Evolutionary conservation across 2,329 filamentous ascomycete genomes (phyloP), one percentile per base, ranked within the genome.

Genomic region (Fusarium floridanum): DNA sequence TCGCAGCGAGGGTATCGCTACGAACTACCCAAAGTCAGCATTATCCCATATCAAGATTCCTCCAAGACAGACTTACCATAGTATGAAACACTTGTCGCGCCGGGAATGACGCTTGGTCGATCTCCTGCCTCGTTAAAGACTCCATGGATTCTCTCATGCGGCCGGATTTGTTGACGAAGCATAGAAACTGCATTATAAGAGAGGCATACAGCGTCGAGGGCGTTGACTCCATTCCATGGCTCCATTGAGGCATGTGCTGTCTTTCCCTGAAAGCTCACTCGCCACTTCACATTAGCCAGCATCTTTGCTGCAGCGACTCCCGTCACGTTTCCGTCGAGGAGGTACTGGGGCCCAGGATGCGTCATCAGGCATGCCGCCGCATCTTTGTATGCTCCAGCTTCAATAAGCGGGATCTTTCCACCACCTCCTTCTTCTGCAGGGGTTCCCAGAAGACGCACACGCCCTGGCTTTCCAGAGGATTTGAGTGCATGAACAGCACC

Each of bases 161-260:
- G 66, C 2, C 57, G 11, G n/a, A 69, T 69, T 22, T 71, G 66
- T 20, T 71, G 68, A 6, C 68, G 41, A 4, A 71, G n/a, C 61
- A 71, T 66, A 3, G 66, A 61, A 1, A 69, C 24, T 16, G 55
- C 63, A 27, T 66, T 37, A 17, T 71, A 68, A 1, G 66, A 50
- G 6, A 63, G 55, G 5, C 63, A 61, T 16, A 68, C 22, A 0
- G 68, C 68, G 14, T 71, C 68, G 9, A 65, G 66, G 5, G 68
- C 68, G 24, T 71, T 71, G 6, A 71, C 34, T 4, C 68, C 68
- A 6, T 69, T 56, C 68, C 68, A 71, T 1, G 68, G 68, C 20
- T 39, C 57, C 14, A 62, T 59, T 11, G 66, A 62, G 14, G 66
- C 68, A 11, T 71, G 68, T 6, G 66, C 62, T 8, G 61, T 65